Percentiles rank a stretch among this genome's conserved stretches.
These are phyloP conservation scores for Moesziomyces sp. DNA, from an alignment of 1,284 basidiomycete genomes.

Conservation along the genomic window DNA sequence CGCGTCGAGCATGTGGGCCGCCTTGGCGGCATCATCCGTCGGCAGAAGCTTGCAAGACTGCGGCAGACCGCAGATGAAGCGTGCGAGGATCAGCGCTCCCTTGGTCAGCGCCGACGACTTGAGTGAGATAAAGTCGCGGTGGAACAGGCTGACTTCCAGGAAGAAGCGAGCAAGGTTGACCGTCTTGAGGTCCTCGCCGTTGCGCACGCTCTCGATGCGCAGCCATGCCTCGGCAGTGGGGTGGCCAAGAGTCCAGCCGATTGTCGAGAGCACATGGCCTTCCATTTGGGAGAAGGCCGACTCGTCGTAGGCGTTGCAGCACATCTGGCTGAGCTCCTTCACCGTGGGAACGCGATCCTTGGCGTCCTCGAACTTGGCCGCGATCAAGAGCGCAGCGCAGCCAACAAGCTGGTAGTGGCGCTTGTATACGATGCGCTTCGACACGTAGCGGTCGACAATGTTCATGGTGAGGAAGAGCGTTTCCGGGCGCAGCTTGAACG, in stretches of 20 bases:
- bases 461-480: conserved; percentile 98
- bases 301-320: conserved; percentile 93
- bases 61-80: conserved; percentile 74
- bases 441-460: conserved; percentile 98
- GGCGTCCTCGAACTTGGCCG: conserved; percentile 98
- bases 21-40: conserved; percentile 40
- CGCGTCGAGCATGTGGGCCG: conserved; percentile 82
- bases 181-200: conserved; percentile 81
- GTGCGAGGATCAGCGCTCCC: conserved; percentile 86
- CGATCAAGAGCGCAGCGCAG: conserved; percentile 97
- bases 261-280: conserved; percentile 92
- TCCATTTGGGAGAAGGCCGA: conserved; percentile 83
- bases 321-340: conserved; percentile 91
- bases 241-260: conserved; percentile 96
- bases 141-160: conserved; percentile 98
- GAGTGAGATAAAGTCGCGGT: conserved; percentile 90
- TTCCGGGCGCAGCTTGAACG: conserved; percentile 87
- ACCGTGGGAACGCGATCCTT: conserved; percentile 98
- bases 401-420: conserved; percentile 99
- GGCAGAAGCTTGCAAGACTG: conserved; percentile 32
- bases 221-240: conserved; percentile 98
- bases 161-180: conserved; percentile 95
- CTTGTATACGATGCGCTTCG: conserved; percentile 96
- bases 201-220: conserved; percentile 71
- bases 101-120: conserved; percentile 86